A percentile compares a stretch with the other conserved stretches of the same genome.
These are phyloP conservation scores for Postia placenta DNA, from an alignment of 768 basidiomycete species.

Conservation along the genomic window DNA sequence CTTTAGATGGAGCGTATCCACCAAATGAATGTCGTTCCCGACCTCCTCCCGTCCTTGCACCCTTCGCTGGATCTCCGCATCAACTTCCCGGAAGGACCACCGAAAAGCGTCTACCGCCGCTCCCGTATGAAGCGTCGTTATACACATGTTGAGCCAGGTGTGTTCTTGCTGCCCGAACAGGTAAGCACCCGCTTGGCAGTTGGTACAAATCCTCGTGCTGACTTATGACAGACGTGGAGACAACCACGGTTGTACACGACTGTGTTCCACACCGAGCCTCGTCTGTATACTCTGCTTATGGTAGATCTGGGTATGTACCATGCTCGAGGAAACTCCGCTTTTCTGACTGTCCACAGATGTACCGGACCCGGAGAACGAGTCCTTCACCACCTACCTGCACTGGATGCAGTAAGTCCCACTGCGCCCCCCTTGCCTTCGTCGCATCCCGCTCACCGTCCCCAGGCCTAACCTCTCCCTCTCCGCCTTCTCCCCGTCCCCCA, in stretches of 20 bases:
- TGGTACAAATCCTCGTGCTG: background rate
- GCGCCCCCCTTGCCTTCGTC: conserved; percentile 5
- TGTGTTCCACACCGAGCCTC: conserved; percentile 74
- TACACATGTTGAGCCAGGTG: conserved; percentile 61
- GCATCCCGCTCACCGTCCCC: background rate
- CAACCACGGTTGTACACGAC: conserved; percentile 66
- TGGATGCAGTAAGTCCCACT: conserved; percentile 67
- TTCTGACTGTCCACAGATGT: conserved; percentile 47
- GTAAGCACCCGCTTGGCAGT: conserved; percentile 32
- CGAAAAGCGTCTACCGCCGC: conserved; percentile 20
- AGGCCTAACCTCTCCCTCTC: conserved; percentile 84
- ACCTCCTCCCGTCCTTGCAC: conserved; percentile 65
- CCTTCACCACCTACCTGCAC: conserved; percentile 73
- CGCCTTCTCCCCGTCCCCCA: conserved; percentile 37
- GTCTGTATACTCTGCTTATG: conserved; percentile 84
- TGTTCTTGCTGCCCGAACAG: conserved; percentile 61
- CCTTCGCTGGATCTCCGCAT: conserved; percentile 75
- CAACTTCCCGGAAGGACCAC: conserved; percentile 38
- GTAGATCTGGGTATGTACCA: conserved; percentile 67
- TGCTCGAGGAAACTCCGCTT: background rate
- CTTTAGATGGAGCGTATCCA: conserved; percentile 93
- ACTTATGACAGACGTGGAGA: conserved; percentile 45
- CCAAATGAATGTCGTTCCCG: conserved; percentile 89
- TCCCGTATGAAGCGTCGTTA: conserved; percentile 23
- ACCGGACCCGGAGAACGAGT: conserved; percentile 60